Percentiles rank a stretch among this genome's conserved stretches.
phyloP scores from a whole-genome alignment of 139 green algal genomes.

The Volvox reticuliferus region DNA sequence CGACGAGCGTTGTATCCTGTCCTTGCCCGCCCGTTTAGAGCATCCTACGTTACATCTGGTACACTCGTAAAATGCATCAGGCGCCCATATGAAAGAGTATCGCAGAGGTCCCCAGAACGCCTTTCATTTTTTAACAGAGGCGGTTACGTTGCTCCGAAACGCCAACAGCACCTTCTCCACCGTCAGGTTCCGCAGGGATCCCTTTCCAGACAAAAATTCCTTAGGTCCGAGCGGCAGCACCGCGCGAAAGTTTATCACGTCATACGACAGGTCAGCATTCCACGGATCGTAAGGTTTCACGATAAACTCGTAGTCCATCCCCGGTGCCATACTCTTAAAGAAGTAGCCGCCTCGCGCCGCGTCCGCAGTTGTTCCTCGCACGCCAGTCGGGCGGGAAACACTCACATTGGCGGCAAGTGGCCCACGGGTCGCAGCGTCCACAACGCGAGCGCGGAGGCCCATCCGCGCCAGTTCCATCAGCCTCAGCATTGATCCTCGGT shows the following conservation, averaged over 20 bases:
- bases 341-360: conserved; percentile 28
- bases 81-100: too few relatives aligned
- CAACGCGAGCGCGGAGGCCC: conserved; percentile 4
- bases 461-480: conserved; percentile 41
- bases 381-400: neutral
- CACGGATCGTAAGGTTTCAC: conserved; percentile 35
- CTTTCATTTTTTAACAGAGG: neutral
- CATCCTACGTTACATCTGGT: too few relatives aligned
- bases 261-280: neutral
- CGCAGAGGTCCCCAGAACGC: neutral
- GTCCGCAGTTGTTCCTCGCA: neutral
- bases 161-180: conserved; percentile 18
- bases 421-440: neutral
- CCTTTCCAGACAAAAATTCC: neutral
- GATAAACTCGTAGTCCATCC: conserved; percentile 15
- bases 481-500: neutral
- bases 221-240: neutral
- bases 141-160: conserved; percentile 2
- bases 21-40: too few relatives aligned
- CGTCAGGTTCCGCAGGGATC: neutral
- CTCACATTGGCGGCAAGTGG: conserved; percentile 19
- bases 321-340: conserved; percentile 38
- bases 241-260: conserved; percentile 6
- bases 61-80: too few relatives aligned
- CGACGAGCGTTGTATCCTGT: too few relatives aligned